These are phyloP conservation scores for Lepidium aucheri DNA, from an alignment of 345 rosid genomes.

Conservation along the genomic window DNA sequence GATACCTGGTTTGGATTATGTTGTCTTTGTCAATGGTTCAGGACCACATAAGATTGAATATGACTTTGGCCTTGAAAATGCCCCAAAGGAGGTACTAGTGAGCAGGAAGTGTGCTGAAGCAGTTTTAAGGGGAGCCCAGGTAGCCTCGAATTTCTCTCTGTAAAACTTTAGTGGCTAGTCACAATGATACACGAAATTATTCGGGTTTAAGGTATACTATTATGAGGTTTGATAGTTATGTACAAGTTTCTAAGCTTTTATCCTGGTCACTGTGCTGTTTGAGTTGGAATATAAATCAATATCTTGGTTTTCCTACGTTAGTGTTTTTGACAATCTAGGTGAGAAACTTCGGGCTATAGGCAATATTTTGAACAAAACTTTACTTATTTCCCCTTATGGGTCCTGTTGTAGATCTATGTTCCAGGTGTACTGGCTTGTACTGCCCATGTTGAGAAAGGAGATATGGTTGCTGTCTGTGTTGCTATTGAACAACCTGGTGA, in stretches of 20 bases:
- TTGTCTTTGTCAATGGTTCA: conserved; percentile 75
- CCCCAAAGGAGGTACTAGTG: conserved; percentile 89
- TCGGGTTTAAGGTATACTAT: background rate
- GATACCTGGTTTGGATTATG: conserved; percentile 77
- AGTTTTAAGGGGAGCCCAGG: conserved; percentile 99
- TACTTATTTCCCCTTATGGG: conserved; percentile 5
- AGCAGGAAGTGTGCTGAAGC: conserved; percentile 98
- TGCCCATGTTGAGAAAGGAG: conserved; percentile 95
- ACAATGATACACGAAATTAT: background rate
- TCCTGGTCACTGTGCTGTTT: background rate
- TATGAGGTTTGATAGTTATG: background rate
- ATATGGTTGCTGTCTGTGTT: conserved; percentile 88
- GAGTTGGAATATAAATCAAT: background rate
- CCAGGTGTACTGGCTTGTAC: conserved; percentile 98
- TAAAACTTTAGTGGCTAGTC: background rate
- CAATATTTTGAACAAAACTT: background rate
- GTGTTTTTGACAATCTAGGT: background rate
- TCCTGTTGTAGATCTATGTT: conserved; percentile 64
- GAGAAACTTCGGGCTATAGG: background rate
- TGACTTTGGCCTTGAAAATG: conserved; percentile 35
- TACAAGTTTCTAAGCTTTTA: background rate
- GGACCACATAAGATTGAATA: conserved; percentile 78
- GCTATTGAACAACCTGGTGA: conserved; percentile 65
- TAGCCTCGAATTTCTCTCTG: background rate
- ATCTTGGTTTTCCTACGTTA: background rate